These are phyloP conservation scores for Fonsecaea multimorphosa DNA, from an alignment of 2,329 filamentous ascomycete species.

Conservation along the genomic window DNA sequence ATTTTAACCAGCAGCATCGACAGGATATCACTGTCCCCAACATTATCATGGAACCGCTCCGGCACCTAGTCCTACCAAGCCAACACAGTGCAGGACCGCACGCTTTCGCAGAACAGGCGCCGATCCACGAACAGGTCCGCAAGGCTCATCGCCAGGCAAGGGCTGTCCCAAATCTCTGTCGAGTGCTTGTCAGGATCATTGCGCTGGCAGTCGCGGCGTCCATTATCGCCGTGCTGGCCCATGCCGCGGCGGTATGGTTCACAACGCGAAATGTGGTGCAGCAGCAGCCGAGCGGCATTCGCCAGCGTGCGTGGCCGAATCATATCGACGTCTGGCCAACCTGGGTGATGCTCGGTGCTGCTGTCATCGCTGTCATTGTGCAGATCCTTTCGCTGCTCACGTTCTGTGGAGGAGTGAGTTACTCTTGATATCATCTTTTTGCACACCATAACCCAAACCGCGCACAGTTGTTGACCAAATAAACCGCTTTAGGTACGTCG, in stretches of 20 bases:
- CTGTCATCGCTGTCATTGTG: slow-evolving; percentile 16
- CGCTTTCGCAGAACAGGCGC: neutral
- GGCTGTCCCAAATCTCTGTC: slow-evolving; percentile 5
- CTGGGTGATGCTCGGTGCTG: slow-evolving; percentile 26
- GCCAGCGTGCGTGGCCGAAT: slow-evolving; percentile 19
- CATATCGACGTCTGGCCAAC: slow-evolving; percentile 24
- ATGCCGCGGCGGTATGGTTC: slow-evolving; percentile 18
- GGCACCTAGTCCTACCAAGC: slow-evolving; percentile 11
- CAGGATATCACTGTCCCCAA: neutral
- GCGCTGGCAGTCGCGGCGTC: slow-evolving; percentile 8
- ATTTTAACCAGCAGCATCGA: too few relatives aligned
- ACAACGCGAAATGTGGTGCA: slow-evolving; percentile 16
- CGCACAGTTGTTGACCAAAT: neutral
- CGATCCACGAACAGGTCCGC: slow-evolving; percentile 3
- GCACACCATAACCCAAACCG: neutral
- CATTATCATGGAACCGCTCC: slow-evolving; percentile 21
- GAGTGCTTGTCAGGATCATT: slow-evolving; percentile 16
- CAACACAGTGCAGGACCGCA: neutral
- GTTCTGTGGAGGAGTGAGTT: slow-evolving; percentile 21
- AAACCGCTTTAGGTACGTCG: slow-evolving; percentile 8
- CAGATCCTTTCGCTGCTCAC: slow-evolving; percentile 20
- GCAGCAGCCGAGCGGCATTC: slow-evolving; percentile 8
- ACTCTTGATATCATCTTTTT: neutral
- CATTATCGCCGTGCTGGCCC: slow-evolving; percentile 21
- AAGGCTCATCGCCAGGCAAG: slow-evolving; percentile 6